Evolutionary conservation across 1,284 basidiomycete genomes (phyloP).

Genomic region (Inonotus obliquus): DNA sequence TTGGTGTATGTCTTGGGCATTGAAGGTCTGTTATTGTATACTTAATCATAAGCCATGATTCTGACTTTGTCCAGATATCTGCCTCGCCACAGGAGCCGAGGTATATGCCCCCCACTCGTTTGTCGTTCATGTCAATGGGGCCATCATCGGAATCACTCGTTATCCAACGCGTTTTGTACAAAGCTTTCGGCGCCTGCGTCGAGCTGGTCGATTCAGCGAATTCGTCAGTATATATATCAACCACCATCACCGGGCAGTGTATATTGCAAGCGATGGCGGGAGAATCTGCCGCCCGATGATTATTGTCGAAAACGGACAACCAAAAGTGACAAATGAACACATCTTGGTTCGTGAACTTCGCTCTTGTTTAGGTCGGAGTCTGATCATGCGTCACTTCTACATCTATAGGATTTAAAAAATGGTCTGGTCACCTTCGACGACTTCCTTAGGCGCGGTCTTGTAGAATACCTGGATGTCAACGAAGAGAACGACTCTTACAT

Average conservation of each 20-base stretch:
- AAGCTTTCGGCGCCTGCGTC: conserved; percentile 88
- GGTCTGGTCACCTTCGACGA: conserved; percentile 87
- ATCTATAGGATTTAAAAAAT: conserved; percentile 74
- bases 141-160: conserved; percentile 90
- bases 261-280: conserved; percentile 97
- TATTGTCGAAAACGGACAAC: conserved; percentile 84
- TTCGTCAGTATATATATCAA: conserved; percentile 98
- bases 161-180: conserved; percentile 83
- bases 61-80: conserved; percentile 65
- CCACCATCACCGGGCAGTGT: conserved; percentile 90
- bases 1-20: conserved; percentile 93
- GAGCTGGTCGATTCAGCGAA: conserved; percentile 90
- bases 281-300: conserved; percentile 98
- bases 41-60: conserved; percentile 14
- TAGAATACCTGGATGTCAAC: conserved; percentile 99
- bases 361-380: neutral
- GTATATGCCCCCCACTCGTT: conserved; percentile 91
- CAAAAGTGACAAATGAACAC: conserved; percentile 80
- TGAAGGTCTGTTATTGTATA: conserved; percentile 59
- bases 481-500: conserved; percentile 99
- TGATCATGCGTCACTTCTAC: neutral
- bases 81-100: conserved; percentile 89
- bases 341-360: conserved; percentile 53
- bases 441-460: conserved; percentile 91
- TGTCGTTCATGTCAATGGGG: conserved; percentile 96